phyloP scores from a whole-genome alignment of 129 eudicot genomes.

The Tanacetum coccineum region DNA sequence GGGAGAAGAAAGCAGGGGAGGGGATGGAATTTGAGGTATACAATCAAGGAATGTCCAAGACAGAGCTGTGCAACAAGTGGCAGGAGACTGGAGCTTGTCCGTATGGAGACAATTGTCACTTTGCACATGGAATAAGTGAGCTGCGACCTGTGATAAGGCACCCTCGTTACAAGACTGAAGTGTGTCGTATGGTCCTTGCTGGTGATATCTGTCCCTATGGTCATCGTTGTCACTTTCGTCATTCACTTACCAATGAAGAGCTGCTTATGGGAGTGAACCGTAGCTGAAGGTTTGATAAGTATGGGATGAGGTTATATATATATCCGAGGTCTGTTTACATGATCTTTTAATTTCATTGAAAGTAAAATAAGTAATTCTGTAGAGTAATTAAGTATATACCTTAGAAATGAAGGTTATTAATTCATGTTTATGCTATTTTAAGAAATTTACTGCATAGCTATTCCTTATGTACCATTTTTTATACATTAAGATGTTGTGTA shows the following conservation, averaged over 20 bases:
- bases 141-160: constrained; percentile 90
- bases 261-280: constrained; percentile 33
- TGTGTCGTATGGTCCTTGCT: constrained; percentile 76
- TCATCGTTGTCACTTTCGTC: constrained; percentile 97
- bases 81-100: constrained; percentile 83
- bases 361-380: constrained; percentile 27
- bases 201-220: constrained; percentile 84
- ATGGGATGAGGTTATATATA: constrained; percentile 29
- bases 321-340: constrained; percentile 20
- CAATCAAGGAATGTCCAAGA: constrained; percentile 88
- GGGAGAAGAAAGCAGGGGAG: constrained; percentile 47
- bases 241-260: constrained; percentile 64
- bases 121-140: constrained; percentile 82
- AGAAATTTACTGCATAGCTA: neutral
- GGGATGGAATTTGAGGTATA: constrained; percentile 66
- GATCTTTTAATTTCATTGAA: constrained; percentile 31
- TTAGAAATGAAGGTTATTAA: constrained; percentile 25
- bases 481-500: constrained; percentile 24
- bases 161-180: constrained; percentile 92
- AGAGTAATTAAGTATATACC: constrained; percentile 40
- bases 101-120: constrained; percentile 71
- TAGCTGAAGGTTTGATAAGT: constrained; percentile 16
- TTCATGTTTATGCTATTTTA: constrained; percentile 28
- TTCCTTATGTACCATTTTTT: constrained; percentile 15
- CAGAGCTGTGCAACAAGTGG: constrained; percentile 96